phyloP scores from a whole-genome alignment of 1,284 basidiomycete species.

The Ustilago nuda region DNA sequence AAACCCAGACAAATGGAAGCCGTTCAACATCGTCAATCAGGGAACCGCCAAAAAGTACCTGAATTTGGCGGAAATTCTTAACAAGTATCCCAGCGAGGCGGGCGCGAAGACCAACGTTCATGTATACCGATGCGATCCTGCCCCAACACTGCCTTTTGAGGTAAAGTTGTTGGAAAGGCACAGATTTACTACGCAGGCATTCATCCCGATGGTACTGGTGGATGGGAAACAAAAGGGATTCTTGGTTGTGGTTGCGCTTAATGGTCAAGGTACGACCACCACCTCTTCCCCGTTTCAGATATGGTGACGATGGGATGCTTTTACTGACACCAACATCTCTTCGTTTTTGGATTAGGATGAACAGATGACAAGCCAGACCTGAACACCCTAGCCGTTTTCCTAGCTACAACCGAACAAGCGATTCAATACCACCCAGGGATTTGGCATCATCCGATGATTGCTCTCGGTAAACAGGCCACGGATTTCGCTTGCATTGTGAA shows the following conservation, averaged over 20 bases:
- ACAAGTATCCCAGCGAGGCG: slow-evolving; percentile 43
- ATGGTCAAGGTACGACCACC: slow-evolving; percentile 46
- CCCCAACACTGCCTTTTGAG: slow-evolving; percentile 37
- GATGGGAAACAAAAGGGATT: slow-evolving; percentile 45
- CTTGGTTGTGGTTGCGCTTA: slow-evolving; percentile 63
- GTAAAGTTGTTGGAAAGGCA: slow-evolving; percentile 64
- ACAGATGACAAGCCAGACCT: slow-evolving; percentile 64
- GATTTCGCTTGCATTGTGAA: slow-evolving; percentile 66
- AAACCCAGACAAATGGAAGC: slow-evolving; percentile 10
- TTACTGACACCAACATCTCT: neutral
- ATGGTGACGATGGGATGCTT: neutral
- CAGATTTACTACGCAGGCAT: slow-evolving; percentile 61
- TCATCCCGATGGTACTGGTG: slow-evolving; percentile 54
- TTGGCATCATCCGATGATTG: slow-evolving; percentile 66
- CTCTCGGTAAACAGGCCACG: slow-evolving; percentile 48
- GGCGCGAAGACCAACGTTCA: slow-evolving; percentile 56
- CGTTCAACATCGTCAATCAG: slow-evolving; percentile 62
- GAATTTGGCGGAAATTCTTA: slow-evolving; percentile 43
- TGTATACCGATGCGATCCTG: slow-evolving; percentile 58
- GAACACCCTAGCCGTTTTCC: slow-evolving; percentile 53
- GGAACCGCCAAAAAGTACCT: slow-evolving; percentile 62
- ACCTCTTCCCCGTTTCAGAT: neutral
- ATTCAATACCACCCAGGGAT: slow-evolving; percentile 62
- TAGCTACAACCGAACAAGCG: slow-evolving; percentile 54
- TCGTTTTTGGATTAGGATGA: neutral